Evolutionary conservation across 176 grass and related monocot species (phyloP), one percentile per base, ranked within the genome.

Genomic region (Tillandsia fasciculata): DNA sequence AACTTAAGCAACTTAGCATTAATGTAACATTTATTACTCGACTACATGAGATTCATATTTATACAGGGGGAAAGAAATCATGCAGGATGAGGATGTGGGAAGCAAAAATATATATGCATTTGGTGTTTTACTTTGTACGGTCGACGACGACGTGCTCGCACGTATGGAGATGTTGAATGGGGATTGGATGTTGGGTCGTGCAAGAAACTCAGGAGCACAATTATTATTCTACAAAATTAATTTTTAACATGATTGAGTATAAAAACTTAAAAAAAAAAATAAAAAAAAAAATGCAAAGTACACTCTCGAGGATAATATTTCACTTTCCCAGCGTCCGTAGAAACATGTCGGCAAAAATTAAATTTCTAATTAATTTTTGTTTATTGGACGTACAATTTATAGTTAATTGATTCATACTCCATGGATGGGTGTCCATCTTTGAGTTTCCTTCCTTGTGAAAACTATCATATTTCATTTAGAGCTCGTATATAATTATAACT

Each of bases 201-300:
- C 76, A 76, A 79, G 76, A 54, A 83, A 75, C 67, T 20, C 29
- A 76, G 67, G 53, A 72, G 80, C 72, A 68, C 80, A 33, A 20
- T n/a, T 83, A n/a, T 72, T 87, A 50, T 72, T 79, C 29, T 82
- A 75, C 13, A 24, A 24, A 24, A 24, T 24, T 24, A 69, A 20
- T 9, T 72, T 80, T 83, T 33, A 67, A 12, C 2, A 10, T 64
- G 58, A 14, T 18, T 64, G 13, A 17, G 23, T 17, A 64, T 24
- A 64, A 64, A 64, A 64, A 64, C 6, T 64, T 64, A 10, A 24
- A 64, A 12, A 64, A 10, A 63, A 0, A 20, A 64, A 64, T n/a
- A n/a, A n/a, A n/a, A 12, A 12, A 13, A 7, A 56, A 13, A 2
- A n/a, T 54, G 52, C 3, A 12, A 13, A 56, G 53, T 12, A 56